Conservation (phyloP, 192 early-diverging fungal genomes). For the Linnemannia zychae region DNA sequence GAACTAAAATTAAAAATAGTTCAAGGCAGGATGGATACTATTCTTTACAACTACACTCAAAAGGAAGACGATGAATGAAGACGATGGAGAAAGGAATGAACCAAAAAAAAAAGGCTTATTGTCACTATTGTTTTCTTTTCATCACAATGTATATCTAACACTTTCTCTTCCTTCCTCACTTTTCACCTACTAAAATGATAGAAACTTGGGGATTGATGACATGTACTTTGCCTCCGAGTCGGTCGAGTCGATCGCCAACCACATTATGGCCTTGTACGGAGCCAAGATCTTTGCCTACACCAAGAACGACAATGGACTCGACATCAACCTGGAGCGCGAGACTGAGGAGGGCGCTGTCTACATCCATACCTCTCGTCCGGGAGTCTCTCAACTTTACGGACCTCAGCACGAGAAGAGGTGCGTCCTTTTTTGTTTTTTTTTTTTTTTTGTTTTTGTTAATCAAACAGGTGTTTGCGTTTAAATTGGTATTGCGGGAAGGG, state of each 20-base stretch:
- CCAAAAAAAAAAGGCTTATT: not conserved
- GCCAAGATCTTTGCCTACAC: conserved; percentile 94
- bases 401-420: conserved; percentile 86
- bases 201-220: conserved; percentile 97
- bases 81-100: not conserved
- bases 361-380: conserved; percentile 95
- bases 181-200: conserved; percentile 29
- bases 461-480: not conserved
- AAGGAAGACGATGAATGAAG: not conserved
- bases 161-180: not conserved
- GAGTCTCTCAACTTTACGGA: conserved; percentile 89
- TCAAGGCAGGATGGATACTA: not conserved
- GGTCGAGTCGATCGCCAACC: conserved; percentile 91
- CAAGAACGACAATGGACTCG: conserved; percentile 83
- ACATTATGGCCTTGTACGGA: conserved; percentile 96
- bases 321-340: conserved; percentile 92
- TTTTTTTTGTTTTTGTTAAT: not conserved
- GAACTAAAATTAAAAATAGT: not conserved
- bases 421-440: conserved; percentile 7
- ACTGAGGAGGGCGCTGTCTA: conserved; percentile 93
- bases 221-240: conserved; percentile 96
- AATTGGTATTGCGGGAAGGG: not conserved
- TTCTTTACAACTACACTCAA: not conserved
- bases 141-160: not conserved
- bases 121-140: not conserved